These are phyloP conservation scores for Jimgerdemannia flammicorona DNA, from an alignment of 192 early-diverging fungal genomes.

Conservation along the genomic window DNA sequence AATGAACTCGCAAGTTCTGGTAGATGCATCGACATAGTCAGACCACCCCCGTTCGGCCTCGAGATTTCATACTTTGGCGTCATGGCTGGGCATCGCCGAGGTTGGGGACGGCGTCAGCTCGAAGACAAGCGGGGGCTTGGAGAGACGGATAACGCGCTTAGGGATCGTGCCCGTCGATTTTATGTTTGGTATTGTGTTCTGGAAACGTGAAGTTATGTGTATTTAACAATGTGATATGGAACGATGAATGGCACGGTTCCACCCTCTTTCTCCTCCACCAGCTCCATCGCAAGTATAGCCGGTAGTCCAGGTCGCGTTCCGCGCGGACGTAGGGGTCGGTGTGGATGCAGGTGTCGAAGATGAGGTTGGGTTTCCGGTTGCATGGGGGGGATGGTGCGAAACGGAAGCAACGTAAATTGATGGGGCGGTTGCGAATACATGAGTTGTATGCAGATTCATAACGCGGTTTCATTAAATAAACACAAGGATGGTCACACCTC, in stretches of 20 bases:
- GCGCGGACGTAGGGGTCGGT: slow-evolving; percentile 48
- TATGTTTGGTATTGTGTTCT: slow-evolving; percentile 55
- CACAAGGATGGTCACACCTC: slow-evolving; percentile 28
- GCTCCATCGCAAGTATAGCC: slow-evolving; percentile 64
- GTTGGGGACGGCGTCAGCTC: slow-evolving; percentile 5
- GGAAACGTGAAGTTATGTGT: background rate
- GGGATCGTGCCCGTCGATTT: slow-evolving; percentile 54
- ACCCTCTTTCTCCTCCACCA: slow-evolving; percentile 61
- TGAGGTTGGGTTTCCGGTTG: slow-evolving; percentile 45
- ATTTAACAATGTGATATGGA: too few relatives aligned
- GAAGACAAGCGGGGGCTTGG: slow-evolving; percentile 45
- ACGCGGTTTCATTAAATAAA: background rate
- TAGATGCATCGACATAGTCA: too few relatives aligned
- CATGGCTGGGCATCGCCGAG: too few relatives aligned
- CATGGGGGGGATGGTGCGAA: too few relatives aligned
- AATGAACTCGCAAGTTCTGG: too few relatives aligned
- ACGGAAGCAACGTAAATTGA: too few relatives aligned
- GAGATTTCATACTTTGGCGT: too few relatives aligned
- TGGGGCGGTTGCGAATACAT: too few relatives aligned
- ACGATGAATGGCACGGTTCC: too few relatives aligned
- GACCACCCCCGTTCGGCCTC: too few relatives aligned
- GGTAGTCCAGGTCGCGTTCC: slow-evolving; percentile 55
- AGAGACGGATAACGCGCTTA: slow-evolving; percentile 45
- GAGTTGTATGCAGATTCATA: too few relatives aligned
- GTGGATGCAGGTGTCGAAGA: slow-evolving; percentile 69